Evolutionary conservation across 306 rosid genomes (phyloP), one percentile per base, ranked within the genome.

Genomic region (Macrotyloma uniflorum): DNA sequence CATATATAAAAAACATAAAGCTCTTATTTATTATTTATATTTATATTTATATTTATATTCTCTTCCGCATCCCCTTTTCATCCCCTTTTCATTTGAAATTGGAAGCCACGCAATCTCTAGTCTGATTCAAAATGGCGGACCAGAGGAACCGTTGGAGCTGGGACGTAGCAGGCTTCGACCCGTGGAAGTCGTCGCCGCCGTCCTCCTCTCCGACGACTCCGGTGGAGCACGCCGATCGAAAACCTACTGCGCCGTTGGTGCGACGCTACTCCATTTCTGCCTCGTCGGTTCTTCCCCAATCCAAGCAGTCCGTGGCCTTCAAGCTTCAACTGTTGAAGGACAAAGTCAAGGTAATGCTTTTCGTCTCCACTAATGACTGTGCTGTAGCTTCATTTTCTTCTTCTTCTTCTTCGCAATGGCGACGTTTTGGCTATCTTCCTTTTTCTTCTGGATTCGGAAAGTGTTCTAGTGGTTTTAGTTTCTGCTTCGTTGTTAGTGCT

Each of bases 161-260:
- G 98, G 98, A 95, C 86, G 97, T 95, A 5, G 77, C 89, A 54
- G 98, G 98, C 32, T 95, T 95, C 74, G 96, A 89, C 86, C 98
- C 96, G 3, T 87, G 96, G 89, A 95, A 95, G 82, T 77, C 85
- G 18, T 46, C 87, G 1, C 67, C 85, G 40, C 62, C 83, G 12
- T 11, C 42, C 24, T 33, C 89, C 13, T 20, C 88, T 32, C 79
- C 86, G 28, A 8, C 77, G 64, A 23, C 92, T 30, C 13, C 87
- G 40, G 43, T 86, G 26, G 73, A 86, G 64, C 86, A 83, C 2
- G 88, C 79, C 14, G 96, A 86, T 77, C 89, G 82, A 83, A 86
- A 63, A 77, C 80, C 93, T 32, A 84, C 49, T 55, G 84, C 87
- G 33, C 86, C 97, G 75, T 36, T 90, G 80, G 87, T 84, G 18